phyloP scores from a whole-genome alignment of 345 rosid species.

The Rhodomyrtus tomentosa region DNA sequence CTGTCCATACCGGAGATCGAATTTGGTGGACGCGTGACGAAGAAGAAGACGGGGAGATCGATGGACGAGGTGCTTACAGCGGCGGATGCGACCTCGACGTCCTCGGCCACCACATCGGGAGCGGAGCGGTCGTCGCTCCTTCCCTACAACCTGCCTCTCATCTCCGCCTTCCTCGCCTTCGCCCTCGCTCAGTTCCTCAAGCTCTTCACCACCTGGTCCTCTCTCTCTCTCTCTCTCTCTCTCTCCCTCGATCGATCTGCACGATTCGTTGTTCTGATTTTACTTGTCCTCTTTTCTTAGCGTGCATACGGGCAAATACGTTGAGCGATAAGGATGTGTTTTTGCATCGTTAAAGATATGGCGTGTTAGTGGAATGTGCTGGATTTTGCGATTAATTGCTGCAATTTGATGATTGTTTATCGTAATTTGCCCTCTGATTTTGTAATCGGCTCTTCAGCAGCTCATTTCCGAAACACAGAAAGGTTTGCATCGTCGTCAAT shows the following conservation, averaged over 20 bases:
- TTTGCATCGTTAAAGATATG: background rate
- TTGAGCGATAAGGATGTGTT: background rate
- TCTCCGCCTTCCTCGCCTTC: conserved; percentile 83
- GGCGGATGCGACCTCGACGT: conserved; percentile 31
- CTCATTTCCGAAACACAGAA: background rate
- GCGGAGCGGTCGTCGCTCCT: conserved; percentile 22
- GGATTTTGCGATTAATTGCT: background rate
- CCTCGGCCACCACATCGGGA: conserved; percentile 1
- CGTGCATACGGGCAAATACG: background rate
- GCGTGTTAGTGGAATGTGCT: background rate
- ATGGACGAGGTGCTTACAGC: conserved; percentile 63
- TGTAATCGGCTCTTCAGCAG: background rate
- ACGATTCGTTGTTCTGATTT: background rate
- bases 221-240: background rate
- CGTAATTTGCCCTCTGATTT: background rate
- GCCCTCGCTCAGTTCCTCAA: conserved; percentile 96
- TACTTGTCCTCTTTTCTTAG: background rate
- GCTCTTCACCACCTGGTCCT: conserved; percentile 76
- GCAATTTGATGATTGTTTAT: background rate
- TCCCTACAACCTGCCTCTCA: conserved; percentile 64
- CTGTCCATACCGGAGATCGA: background rate
- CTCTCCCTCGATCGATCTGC: background rate
- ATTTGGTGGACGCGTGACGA: background rate
- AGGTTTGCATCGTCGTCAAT: background rate
- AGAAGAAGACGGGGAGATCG: background rate